These are phyloP conservation scores for Euryodendron excelsum DNA, from an alignment of 148 eudicot genomes.

Conservation along the genomic window DNA sequence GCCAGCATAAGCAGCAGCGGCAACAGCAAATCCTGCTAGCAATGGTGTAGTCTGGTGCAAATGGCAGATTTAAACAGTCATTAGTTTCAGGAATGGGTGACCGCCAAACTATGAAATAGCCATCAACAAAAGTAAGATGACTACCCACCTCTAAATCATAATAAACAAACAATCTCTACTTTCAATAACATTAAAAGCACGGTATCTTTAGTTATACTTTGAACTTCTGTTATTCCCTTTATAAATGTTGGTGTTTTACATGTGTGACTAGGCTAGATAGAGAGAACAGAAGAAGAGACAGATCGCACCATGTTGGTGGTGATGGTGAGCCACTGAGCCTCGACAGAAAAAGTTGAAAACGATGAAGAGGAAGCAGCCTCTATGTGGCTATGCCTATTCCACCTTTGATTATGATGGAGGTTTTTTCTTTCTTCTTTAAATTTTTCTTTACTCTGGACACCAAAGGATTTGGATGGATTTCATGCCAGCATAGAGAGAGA, in stretches of 20 bases:
- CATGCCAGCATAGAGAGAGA: neutral
- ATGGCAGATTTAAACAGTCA: constrained; percentile 2
- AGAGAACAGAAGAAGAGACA: no score
- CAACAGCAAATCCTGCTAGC: constrained; percentile 62
- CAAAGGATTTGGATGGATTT: neutral
- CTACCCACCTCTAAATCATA: neutral
- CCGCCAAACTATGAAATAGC: neutral
- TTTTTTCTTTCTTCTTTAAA: no score
- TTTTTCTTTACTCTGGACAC: neutral
- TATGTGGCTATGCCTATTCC: neutral
- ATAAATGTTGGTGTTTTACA: neutral
- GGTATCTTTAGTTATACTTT: neutral
- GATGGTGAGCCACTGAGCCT: neutral
- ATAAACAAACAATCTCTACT: neutral
- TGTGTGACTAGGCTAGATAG: no score
- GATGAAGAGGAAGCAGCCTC: neutral
- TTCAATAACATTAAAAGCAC: neutral
- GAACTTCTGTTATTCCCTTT: neutral
- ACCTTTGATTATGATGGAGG: neutral
- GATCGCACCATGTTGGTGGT: neutral
- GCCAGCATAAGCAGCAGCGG: constrained; percentile 68
- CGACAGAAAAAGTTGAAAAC: neutral
- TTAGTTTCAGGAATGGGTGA: neutral
- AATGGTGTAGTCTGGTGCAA: constrained; percentile 46
- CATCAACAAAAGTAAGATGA: neutral